Percentiles rank a stretch among this genome's conserved stretches.
Conservation (phyloP, 228 moss, liverwort and hornwort species). For the Sphagnum fallax region DNA sequence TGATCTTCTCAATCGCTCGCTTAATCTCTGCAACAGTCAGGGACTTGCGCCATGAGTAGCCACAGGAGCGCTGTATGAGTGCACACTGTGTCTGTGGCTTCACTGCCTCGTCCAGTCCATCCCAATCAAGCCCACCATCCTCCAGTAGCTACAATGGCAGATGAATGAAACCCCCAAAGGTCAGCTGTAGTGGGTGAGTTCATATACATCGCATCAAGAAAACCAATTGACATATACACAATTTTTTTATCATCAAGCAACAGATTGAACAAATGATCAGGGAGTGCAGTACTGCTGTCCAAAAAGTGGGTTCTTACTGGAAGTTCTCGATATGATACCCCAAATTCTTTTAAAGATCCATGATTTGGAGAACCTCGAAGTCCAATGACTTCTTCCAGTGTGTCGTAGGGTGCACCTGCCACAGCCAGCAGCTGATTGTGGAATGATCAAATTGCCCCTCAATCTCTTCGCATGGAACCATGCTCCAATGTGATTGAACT, state of each 20-base stretch:
- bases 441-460: slow-evolving; percentile 16
- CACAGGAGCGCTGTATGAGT: slow-evolving; percentile 90
- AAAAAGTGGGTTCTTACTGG: slow-evolving; percentile 35
- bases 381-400: slow-evolving; percentile 90
- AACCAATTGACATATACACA: too few relatives aligned
- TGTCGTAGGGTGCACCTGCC: slow-evolving; percentile 95
- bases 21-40: slow-evolving; percentile 78
- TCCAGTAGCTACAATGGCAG: slow-evolving; percentile 48
- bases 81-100: slow-evolving; percentile 81
- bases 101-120: slow-evolving; percentile 55
- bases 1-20: slow-evolving; percentile 67
- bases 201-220: too few relatives aligned
- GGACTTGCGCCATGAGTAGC: slow-evolving; percentile 94
- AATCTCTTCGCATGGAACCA: neutral
- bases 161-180: neutral
- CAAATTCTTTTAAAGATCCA: slow-evolving; percentile 83
- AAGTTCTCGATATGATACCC: slow-evolving; percentile 82
- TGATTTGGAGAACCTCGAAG: slow-evolving; percentile 67
- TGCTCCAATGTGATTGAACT: neutral
- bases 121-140: slow-evolving; percentile 81
- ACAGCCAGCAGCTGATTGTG: slow-evolving; percentile 75
- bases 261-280: too few relatives aligned
- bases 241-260: too few relatives aligned
- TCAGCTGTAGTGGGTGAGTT: too few relatives aligned
- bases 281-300: too few relatives aligned